phyloP scores from a whole-genome alignment of 148 eudicot species.

The Spergularia bocconei region DNA sequence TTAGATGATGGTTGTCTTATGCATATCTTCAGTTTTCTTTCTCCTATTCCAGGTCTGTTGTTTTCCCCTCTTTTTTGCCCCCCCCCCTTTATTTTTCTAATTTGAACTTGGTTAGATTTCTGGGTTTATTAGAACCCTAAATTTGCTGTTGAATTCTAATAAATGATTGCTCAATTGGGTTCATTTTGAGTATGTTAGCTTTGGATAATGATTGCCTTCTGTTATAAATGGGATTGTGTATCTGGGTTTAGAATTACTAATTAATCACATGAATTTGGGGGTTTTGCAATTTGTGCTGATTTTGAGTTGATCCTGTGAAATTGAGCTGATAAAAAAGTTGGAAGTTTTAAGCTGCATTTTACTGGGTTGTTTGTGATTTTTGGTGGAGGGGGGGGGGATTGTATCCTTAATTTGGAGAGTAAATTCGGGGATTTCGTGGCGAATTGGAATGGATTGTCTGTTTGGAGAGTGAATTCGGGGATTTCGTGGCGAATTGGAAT shows the following conservation, averaged over 20 bases:
- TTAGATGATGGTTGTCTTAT: constrained; percentile 95
- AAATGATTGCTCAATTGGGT: neutral
- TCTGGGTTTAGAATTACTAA: constrained; percentile 11
- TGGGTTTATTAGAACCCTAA: constrained; percentile 3
- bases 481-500: neutral
- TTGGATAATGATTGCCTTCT: neutral
- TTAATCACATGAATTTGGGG: neutral
- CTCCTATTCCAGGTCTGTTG: constrained; percentile 82
- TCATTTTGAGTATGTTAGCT: neutral
- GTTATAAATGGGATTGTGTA: neutral
- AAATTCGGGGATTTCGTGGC: neutral
- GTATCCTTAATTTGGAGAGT: neutral
- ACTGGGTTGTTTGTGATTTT: neutral
- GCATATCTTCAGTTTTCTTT: constrained; percentile 93
- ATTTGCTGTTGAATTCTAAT: neutral
- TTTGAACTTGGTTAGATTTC: neutral
- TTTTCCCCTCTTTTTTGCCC: neutral
- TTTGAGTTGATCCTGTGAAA: constrained; percentile 6
- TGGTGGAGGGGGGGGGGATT: neutral
- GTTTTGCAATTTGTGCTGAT: constrained; percentile 1
- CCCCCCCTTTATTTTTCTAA: too few species aligned
- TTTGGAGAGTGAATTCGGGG: neutral
- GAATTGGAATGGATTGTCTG: neutral
- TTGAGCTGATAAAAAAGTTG: neutral
- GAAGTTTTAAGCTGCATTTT: neutral